Percentiles rank a stretch among this genome's conserved stretches.
These are phyloP conservation scores for Pseudozyma pruni DNA, from an alignment of 1,284 basidiomycete species.

Conservation along the genomic window DNA sequence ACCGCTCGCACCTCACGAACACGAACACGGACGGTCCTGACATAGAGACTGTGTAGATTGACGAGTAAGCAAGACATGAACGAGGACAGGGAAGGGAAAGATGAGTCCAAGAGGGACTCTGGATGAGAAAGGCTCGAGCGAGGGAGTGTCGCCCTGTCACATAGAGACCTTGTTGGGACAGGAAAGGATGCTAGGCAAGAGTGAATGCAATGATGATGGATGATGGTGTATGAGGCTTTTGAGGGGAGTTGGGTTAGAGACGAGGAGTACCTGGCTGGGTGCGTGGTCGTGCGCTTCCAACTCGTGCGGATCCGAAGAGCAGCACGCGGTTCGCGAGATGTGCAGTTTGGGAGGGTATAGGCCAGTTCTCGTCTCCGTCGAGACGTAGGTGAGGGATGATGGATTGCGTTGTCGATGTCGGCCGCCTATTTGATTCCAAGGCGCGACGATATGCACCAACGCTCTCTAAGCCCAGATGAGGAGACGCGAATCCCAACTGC, in stretches of 20 bases:
- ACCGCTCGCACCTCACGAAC: not conserved
- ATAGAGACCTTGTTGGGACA: not conserved
- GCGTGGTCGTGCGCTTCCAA: no score
- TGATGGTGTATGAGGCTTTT: not conserved
- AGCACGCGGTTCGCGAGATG: no score
- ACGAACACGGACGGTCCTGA: not conserved
- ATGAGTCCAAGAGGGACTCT: not conserved
- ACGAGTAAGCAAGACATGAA: conserved; percentile 1
- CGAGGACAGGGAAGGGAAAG: not conserved
- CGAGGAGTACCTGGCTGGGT: not conserved
- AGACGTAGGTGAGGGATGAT: no score
- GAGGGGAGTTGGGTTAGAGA: not conserved
- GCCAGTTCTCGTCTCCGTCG: conserved; percentile 3
- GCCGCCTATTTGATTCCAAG: no score
- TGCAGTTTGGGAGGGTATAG: conserved; percentile 22
- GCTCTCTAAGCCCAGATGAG: conserved; percentile 69
- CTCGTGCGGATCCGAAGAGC: not conserved
- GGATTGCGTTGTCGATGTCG: no score
- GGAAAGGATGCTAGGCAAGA: conserved; percentile 3
- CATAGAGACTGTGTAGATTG: conserved; percentile 23
- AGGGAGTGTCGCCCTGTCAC: no score
- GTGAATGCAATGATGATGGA: not conserved
- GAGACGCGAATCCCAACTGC: conserved; percentile 96
- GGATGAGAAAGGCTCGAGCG: not conserved
- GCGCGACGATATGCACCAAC: no score